Conservation (phyloP, 2,329 filamentous ascomycete species). For the Fusarium buxicola region DNA sequence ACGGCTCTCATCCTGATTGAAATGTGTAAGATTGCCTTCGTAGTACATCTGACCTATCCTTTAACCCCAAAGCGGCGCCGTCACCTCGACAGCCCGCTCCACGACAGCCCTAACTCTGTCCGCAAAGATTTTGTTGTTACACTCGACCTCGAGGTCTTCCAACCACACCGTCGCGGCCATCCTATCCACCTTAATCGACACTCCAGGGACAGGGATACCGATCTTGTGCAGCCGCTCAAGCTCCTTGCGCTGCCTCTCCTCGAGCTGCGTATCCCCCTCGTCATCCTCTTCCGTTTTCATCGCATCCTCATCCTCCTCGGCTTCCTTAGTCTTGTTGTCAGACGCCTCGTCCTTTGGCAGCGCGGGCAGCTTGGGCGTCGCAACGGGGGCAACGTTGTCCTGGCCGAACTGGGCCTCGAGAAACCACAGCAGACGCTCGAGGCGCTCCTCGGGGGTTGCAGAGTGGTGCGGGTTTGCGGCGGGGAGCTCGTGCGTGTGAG, state of each 20-base stretch:
- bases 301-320: conserved; percentile 54
- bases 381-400: conserved; percentile 83
- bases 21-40: neutral
- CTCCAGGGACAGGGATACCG: conserved; percentile 90
- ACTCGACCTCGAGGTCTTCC: conserved; percentile 91
- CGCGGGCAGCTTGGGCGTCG: conserved; percentile 67
- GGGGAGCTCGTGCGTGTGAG: conserved; percentile 57
- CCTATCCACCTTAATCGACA: conserved; percentile 89
- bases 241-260: conserved; percentile 73
- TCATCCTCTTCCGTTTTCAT: conserved; percentile 52
- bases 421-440: conserved; percentile 92
- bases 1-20: neutral
- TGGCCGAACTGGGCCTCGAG: conserved; percentile 95
- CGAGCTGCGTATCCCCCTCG: conserved; percentile 57
- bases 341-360: conserved; percentile 51
- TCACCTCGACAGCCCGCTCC: conserved; percentile 88
- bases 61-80: conserved; percentile 76
- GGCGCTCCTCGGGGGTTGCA: conserved; percentile 77
- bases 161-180: conserved; percentile 91
- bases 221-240: conserved; percentile 82
- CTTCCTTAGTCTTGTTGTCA: conserved; percentile 49
- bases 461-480: conserved; percentile 78
- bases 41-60: neutral
- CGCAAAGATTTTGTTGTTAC: conserved; percentile 78
- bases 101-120: conserved; percentile 91